Conservation (phyloP, 331 rosid genomes). For the Prunus yedoensis region DNA sequence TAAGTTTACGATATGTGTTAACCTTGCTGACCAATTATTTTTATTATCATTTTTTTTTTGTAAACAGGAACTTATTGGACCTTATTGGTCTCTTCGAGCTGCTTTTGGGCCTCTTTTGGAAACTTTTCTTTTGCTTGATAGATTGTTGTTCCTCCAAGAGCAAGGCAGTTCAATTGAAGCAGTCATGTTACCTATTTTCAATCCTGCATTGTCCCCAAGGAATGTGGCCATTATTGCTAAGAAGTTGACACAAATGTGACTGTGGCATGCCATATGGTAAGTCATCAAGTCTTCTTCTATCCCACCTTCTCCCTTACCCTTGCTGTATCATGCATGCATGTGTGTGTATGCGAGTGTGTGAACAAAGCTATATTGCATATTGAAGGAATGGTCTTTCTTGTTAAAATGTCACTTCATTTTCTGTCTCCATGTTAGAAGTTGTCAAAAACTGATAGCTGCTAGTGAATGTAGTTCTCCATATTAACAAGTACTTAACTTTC, state of each 20-base stretch:
- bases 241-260: slow-evolving; percentile 39
- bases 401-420: background rate
- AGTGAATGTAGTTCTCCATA: background rate
- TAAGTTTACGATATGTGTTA: background rate
- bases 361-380: background rate
- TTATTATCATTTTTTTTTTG: background rate
- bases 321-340: background rate
- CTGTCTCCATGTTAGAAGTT: background rate
- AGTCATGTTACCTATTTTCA: slow-evolving; percentile 63
- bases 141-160: slow-evolving; percentile 85
- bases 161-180: slow-evolving; percentile 66
- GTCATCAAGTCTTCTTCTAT: slow-evolving; percentile 7
- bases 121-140: slow-evolving; percentile 82
- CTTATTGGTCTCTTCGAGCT: slow-evolving; percentile 97
- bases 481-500: background rate
- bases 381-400: too few species aligned
- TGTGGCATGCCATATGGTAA: slow-evolving; percentile 26
- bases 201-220: slow-evolving; percentile 82
- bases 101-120: slow-evolving; percentile 87
- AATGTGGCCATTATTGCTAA: slow-evolving; percentile 85
- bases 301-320: background rate
- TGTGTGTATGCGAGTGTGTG: background rate
- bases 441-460: background rate
- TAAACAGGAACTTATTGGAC: slow-evolving; percentile 74
- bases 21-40: slow-evolving; percentile 15